Conservation (phyloP, 768 basidiomycete genomes). For the Kwoniella mangroviensis region DNA sequence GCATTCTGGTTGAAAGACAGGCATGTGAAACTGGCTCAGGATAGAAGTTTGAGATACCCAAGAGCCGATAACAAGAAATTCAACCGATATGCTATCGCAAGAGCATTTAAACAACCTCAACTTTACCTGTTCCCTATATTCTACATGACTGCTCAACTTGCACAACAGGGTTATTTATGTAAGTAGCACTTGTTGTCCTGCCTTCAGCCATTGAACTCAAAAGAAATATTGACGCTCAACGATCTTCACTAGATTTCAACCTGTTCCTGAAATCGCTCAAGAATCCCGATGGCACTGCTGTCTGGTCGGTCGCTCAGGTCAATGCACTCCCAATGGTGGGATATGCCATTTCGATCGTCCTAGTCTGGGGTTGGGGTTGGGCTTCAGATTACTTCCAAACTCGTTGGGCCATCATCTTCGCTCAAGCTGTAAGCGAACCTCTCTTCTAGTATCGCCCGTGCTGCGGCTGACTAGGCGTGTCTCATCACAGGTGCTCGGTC, state of each 20-base stretch:
- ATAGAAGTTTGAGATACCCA: constrained; percentile 33
- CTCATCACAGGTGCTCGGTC: constrained; percentile 26
- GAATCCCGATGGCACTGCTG: constrained; percentile 18
- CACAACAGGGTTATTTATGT: constrained; percentile 41
- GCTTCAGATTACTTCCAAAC: background rate
- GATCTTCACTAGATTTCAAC: constrained; percentile 24
- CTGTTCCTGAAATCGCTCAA: constrained; percentile 34
- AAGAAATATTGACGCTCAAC: background rate
- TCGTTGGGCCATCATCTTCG: constrained; percentile 3
- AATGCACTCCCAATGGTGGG: constrained; percentile 28
- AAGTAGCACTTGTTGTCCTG: constrained; percentile 4
- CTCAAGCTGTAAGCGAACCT: background rate
- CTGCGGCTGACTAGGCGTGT: constrained; percentile 27
- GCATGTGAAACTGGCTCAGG: constrained; percentile 36
- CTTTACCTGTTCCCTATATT: constrained; percentile 40
- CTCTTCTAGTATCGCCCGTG: constrained; percentile 33
- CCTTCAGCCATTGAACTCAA: background rate
- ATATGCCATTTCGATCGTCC: constrained; percentile 7
- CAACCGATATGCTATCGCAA: constrained; percentile 27
- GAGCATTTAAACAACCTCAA: constrained; percentile 39
- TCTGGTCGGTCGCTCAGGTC: constrained; percentile 21
- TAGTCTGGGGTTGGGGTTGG: constrained; percentile 1
- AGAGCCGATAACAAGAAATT: constrained; percentile 42
- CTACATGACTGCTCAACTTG: constrained; percentile 42
- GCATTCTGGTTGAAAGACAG: constrained; percentile 45